phyloP scores from a whole-genome alignment of 192 early-diverging fungal genomes.

The Linnemannia elongata region DNA sequence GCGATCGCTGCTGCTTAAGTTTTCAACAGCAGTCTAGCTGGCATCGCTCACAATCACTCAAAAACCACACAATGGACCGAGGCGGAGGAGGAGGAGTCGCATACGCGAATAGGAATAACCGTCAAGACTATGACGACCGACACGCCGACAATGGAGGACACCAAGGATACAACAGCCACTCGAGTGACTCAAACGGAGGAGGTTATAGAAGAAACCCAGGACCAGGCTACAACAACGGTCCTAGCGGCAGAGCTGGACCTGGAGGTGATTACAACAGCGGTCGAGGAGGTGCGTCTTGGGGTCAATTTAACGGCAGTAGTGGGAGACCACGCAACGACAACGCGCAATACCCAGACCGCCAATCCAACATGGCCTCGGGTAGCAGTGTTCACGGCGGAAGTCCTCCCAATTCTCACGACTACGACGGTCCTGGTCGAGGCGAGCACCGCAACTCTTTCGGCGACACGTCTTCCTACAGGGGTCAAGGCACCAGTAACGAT shows the following conservation, averaged over 20 bases:
- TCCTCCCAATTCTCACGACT: not conserved
- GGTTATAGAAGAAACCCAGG: not conserved
- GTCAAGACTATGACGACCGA: slow-evolving; percentile 43
- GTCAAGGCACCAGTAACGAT: not conserved
- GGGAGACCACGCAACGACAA: not conserved
- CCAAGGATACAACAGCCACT: slow-evolving; percentile 48
- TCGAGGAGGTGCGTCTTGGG: not conserved
- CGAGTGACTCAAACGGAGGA: not conserved
- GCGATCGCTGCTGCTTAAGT: too few relatives aligned
- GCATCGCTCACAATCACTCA: not conserved
- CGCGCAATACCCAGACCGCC: not conserved
- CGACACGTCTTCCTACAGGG: not conserved
- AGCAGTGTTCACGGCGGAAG: not conserved
- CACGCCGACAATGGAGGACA: slow-evolving; percentile 54
- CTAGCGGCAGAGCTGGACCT: not conserved
- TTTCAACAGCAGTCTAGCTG: not conserved
- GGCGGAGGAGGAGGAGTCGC: not conserved
- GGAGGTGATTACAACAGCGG: not conserved
- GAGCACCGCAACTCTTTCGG: not conserved
- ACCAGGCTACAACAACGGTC: not conserved
- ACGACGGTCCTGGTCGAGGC: not conserved
- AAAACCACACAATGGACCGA: not conserved
- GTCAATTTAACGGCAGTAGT: not conserved
- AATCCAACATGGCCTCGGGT: not conserved
- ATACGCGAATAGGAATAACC: not conserved